Evolutionary conservation across 2,329 filamentous ascomycete species (phyloP), one percentile per base, ranked within the genome.

Genomic region (Calycina herbarum): DNA sequence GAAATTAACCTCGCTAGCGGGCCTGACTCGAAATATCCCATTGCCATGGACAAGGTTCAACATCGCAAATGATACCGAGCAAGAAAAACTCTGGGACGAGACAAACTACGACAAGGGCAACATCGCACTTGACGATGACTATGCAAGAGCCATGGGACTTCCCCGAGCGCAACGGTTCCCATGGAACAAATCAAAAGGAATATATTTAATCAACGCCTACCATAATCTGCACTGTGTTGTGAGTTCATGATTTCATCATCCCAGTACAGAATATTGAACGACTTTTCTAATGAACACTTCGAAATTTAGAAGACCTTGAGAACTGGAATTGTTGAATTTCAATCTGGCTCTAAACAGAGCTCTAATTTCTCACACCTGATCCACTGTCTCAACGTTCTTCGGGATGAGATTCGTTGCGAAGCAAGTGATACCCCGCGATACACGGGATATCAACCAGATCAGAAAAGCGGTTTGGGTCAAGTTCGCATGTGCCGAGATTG

Each of bases 171-270:
- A 58, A 33, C 5, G 31, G 10, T 58, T 58, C 56, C 56, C 56
- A 17, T 29, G 31, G 24, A 27, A 58, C 17, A 20, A 29, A 35
- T 31, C 24, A 31, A 29, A 58, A 58, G 56, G 56, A 31, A 33
- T 58, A 17, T 58, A 58, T 31, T 10, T 58, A 1, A 29, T 58
- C 8, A 29, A 29, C 24, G 56, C 24, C 3, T 58, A 29, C 8
- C 56, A 58, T 15, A 17, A 58, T 29, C 8, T 58, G 3, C 56
- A 58, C 10, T 58, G 56, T 33, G 24, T 58, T 20, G 56, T 58
- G n/a, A 57, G 54, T 51, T 35, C 7, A 35, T 11, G 33, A 35
- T 11, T 35, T 35, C 10, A 17, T 2, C 17, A 51, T 8, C 20
- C 10, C 17, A 17, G 17, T 13, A 3, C 45, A 51, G 11, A 35